Evolutionary conservation across 305 asterid genomes (phyloP).

Genomic region (Fraxinus velutina): DNA sequence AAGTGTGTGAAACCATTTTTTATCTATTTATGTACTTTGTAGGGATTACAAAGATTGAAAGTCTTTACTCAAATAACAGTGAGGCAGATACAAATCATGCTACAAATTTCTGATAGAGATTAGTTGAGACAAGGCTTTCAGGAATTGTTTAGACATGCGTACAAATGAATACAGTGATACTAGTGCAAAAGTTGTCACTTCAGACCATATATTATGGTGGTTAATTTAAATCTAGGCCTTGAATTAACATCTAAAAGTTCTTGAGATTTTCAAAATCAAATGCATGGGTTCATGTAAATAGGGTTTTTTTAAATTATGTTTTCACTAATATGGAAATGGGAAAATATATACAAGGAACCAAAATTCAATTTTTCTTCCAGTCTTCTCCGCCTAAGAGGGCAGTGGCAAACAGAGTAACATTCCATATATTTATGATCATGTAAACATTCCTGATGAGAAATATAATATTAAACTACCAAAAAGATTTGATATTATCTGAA

Average conservation of each 20-base stretch:
- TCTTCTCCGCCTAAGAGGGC: not conserved
- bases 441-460: not conserved
- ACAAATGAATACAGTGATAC: not conserved
- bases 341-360: not conserved
- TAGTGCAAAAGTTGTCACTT: not conserved
- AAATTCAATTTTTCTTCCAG: not conserved
- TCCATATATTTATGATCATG: not conserved
- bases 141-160: not conserved
- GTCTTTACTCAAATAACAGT: not conserved
- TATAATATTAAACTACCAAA: not conserved
- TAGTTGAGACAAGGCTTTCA: not conserved
- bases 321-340: not conserved
- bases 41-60: not conserved
- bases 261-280: not conserved
- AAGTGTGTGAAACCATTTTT: not conserved
- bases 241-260: not conserved
- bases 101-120: not conserved
- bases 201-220: not conserved
- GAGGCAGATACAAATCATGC: not conserved
- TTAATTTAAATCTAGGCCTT: not conserved
- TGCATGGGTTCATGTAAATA: not conserved
- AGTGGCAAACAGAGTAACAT: not conserved
- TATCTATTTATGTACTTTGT: not conserved
- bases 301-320: not conserved
- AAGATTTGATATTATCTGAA: not conserved